These are phyloP conservation scores for Balakata baccata DNA, from an alignment of 345 rosid genomes.

Conservation along the genomic window DNA sequence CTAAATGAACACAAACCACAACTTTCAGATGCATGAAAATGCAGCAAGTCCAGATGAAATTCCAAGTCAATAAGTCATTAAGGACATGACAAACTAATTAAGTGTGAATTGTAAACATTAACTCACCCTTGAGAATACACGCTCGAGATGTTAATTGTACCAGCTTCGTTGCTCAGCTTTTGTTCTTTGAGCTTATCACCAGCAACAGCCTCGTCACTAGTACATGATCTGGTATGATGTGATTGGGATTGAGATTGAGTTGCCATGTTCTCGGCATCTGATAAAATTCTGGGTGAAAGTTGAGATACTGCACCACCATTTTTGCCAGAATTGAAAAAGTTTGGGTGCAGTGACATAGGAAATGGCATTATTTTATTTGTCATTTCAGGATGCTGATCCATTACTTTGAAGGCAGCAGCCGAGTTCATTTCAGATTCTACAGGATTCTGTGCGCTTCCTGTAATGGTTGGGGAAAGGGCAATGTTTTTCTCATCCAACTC, in stretches of 20 bases:
- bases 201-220: slow-evolving; percentile 33
- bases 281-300: slow-evolving; percentile 31
- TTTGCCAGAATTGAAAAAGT: slow-evolving; percentile 38
- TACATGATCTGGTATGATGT: slow-evolving; percentile 27
- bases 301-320: slow-evolving; percentile 36
- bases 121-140: slow-evolving; percentile 84
- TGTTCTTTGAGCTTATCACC: slow-evolving; percentile 46
- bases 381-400: slow-evolving; percentile 41
- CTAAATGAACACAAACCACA: no score
- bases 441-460: slow-evolving; percentile 37
- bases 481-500: slow-evolving; percentile 55
- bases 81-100: no score
- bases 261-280: slow-evolving; percentile 38
- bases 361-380: slow-evolving; percentile 41
- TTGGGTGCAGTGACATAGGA: slow-evolving; percentile 61
- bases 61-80: no score
- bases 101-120: background rate
- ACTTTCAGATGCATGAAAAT: no score
- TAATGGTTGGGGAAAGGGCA: slow-evolving; percentile 34
- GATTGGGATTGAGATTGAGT: slow-evolving; percentile 34
- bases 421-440: slow-evolving; percentile 40
- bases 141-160: slow-evolving; percentile 80
- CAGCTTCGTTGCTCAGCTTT: slow-evolving; percentile 57
- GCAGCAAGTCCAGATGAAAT: no score
- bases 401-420: slow-evolving; percentile 34